These are phyloP conservation scores for Castanea crenata DNA, from an alignment of 306 rosid genomes.

Conservation along the genomic window DNA sequence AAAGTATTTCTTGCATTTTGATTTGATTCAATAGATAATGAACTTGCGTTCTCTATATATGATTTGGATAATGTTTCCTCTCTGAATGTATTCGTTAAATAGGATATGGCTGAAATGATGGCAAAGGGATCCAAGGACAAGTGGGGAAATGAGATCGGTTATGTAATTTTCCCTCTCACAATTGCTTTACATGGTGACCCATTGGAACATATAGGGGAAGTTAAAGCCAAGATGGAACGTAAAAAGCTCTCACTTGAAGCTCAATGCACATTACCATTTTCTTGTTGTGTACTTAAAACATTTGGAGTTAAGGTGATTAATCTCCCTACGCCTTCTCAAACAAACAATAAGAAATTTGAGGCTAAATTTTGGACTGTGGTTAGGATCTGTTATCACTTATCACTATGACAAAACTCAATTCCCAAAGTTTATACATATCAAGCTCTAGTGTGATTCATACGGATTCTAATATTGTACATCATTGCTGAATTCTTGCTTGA, in stretches of 20 bases:
- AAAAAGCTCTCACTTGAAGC: constrained; percentile 67
- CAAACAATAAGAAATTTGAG: too few species aligned
- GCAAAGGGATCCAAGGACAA: constrained; percentile 47
- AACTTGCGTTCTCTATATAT: too few species aligned
- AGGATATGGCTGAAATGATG: constrained; percentile 70
- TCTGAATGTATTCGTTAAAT: background rate
- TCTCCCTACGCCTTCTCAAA: background rate
- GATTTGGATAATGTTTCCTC: too few species aligned
- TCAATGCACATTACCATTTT: constrained; percentile 16
- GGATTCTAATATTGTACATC: too few species aligned
- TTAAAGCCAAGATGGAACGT: constrained; percentile 49
- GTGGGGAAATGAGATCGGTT: constrained; percentile 68
- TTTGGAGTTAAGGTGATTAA: constrained; percentile 50
- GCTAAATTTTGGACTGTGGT: background rate
- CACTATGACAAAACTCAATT: too few species aligned
- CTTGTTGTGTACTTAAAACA: constrained; percentile 19
- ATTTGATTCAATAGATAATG: too few species aligned
- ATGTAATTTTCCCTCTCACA: constrained; percentile 39
- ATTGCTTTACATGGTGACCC: constrained; percentile 47
- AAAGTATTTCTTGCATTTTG: too few species aligned
- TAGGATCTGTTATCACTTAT: background rate
- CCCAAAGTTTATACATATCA: too few species aligned
- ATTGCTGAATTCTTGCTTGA: background rate
- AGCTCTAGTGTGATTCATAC: too few species aligned
- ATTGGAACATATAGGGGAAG: constrained; percentile 47